Evolutionary conservation across 345 rosid genomes (phyloP), one percentile per base, ranked within the genome.

Genomic region (Citrus maxima): DNA sequence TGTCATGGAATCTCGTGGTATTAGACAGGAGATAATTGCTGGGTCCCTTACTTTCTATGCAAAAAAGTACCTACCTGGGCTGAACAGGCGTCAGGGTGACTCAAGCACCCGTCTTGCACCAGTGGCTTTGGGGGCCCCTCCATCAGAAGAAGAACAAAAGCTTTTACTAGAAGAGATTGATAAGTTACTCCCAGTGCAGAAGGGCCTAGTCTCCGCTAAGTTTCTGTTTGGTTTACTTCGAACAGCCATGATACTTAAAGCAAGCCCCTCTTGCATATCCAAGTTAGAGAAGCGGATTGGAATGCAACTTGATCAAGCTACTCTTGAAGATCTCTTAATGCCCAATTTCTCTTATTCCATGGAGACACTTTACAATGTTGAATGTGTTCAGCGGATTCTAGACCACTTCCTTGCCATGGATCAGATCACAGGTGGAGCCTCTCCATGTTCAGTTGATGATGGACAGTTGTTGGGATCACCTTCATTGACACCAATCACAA

Each of bases 231-330:
- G 97, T 82, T 83, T 94, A 78, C 97, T 96, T 69, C 82, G 93
- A 81, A 90, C 95, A 27, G 95, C 94, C 70, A 85, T 90, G 88
- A 94, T 96, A 82, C 84, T 96, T 77, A 84, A 81, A 80, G 93
- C 93, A 54, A 88, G 87, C 84, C 84, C 90, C 28, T 79, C 89
- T 18, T 88, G 95, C 86, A 77, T 90, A 56, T 88, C 93, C 0
- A 93, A 86, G 74, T 74, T 94, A 65, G 98, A 96, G 87, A 96
- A 87, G 79, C 87, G 94, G 85, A 92, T 93, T 22, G 99, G 99
- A 60, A 86, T 94, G 93, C 99, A 94, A 82, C 98, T 96, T 82
- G 97, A 96, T 84, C 97, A 93, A 82, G 98, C 99, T 27, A 88
- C 91, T 0, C 85, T 94, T 71, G 98, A 94, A 81, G 98, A 96